Conservation (phyloP, 495 filamentous ascomycete species). For the Lepraria neglecta region DNA sequence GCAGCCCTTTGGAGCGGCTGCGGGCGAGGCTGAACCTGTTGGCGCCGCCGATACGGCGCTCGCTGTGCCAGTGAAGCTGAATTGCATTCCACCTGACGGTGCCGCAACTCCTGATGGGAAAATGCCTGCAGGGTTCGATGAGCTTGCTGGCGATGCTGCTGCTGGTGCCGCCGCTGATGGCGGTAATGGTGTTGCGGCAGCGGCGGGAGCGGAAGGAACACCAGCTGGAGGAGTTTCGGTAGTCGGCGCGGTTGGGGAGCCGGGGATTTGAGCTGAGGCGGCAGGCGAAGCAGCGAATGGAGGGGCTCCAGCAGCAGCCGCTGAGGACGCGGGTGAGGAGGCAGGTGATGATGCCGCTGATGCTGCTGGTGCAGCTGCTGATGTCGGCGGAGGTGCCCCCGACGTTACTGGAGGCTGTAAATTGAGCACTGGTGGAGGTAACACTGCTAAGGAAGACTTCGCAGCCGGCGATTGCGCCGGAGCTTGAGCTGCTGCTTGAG, state of each 20-base stretch:
- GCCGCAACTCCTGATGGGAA: too few species aligned
- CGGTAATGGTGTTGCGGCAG: not conserved
- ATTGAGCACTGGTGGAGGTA: conserved; percentile 5
- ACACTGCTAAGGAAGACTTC: not conserved
- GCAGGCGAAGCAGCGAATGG: too few species aligned
- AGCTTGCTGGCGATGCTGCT: too few species aligned
- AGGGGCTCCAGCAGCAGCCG: not conserved
- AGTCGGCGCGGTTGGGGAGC: too few species aligned
- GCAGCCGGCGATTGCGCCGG: conserved; percentile 5
- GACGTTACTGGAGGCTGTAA: conserved; percentile 10
- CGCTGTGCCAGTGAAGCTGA: conserved; percentile 6
- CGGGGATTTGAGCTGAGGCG: too few species aligned
- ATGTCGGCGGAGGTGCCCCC: not conserved
- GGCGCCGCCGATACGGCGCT: not conserved
- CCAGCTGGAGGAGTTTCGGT: too few species aligned
- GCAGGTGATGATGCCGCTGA: conserved; percentile 10
- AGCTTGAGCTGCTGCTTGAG: not conserved
- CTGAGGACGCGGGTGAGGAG: not conserved
- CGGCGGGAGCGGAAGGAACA: too few species aligned
- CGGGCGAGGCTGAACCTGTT: not conserved
- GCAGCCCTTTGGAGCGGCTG: not conserved
- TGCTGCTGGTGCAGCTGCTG: not conserved
- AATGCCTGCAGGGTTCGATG: not conserved
- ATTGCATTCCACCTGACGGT: too few species aligned
- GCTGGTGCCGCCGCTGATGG: not conserved